phyloP scores from a whole-genome alignment of 1,284 basidiomycete species.

The Puccinia coronata region DNA sequence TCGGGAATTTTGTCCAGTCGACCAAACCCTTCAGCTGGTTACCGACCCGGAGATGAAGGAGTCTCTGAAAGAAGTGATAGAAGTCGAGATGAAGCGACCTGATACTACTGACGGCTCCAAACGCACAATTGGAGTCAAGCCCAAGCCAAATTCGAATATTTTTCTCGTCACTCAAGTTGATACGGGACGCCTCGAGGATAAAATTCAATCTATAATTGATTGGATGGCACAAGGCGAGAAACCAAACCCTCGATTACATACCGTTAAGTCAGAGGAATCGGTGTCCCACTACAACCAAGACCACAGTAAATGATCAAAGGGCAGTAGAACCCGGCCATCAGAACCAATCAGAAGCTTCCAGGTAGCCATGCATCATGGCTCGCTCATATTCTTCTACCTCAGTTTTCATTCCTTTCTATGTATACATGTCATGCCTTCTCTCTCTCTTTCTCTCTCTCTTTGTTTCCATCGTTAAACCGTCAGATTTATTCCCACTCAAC shows the following conservation, averaged over 20 bases:
- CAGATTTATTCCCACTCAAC: too few species aligned
- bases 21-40: conserved; percentile 14
- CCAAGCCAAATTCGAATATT: neutral
- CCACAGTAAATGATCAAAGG: too few species aligned
- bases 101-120: neutral
- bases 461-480: too few species aligned
- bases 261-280: too few species aligned
- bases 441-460: too few species aligned
- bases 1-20: conserved; percentile 28
- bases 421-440: too few species aligned
- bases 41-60: neutral
- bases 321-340: too few species aligned
- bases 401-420: too few species aligned
- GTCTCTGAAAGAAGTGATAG: neutral
- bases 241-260: neutral
- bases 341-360: too few species aligned
- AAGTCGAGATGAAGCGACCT: conserved; percentile 10
- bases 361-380: too few species aligned
- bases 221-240: conserved; percentile 18
- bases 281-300: too few species aligned
- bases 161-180: conserved; percentile 2
- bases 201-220: neutral
- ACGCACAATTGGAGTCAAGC: neutral
- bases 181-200: neutral
- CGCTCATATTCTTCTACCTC: too few species aligned